These are phyloP conservation scores for Exophiala aquamarina DNA, from an alignment of 2,329 filamentous ascomycete species.

Conservation along the genomic window DNA sequence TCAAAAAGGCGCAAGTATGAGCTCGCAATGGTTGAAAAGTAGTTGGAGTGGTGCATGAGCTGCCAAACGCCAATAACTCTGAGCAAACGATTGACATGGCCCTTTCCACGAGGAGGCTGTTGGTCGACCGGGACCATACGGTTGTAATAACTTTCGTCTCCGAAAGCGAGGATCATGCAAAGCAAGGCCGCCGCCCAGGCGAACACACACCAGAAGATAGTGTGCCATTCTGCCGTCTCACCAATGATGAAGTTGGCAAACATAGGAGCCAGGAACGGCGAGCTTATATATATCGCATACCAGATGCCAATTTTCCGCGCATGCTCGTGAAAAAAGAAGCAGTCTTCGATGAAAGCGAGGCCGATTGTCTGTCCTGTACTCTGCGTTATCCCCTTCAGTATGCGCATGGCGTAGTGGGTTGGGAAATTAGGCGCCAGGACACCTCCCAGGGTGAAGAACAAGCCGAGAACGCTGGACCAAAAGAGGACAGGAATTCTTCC, in stretches of 20 bases:
- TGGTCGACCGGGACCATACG: constrained; percentile 20
- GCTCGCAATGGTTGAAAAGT: constrained; percentile 30
- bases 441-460: constrained; percentile 38
- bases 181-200: constrained; percentile 29
- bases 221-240: constrained; percentile 33
- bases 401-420: constrained; percentile 41
- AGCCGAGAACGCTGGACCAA: constrained; percentile 33
- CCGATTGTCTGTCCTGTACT: constrained; percentile 40
- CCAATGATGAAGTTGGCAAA: constrained; percentile 36
- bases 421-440: constrained; percentile 35
- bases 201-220: constrained; percentile 35
- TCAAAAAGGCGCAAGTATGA: constrained; percentile 32
- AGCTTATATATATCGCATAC: constrained; percentile 34
- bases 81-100: constrained; percentile 7
- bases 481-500: constrained; percentile 46
- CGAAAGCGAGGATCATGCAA: constrained; percentile 8
- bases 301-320: constrained; percentile 41
- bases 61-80: constrained; percentile 30
- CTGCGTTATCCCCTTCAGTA: constrained; percentile 44
- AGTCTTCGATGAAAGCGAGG: constrained; percentile 43
- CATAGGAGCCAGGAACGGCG: constrained; percentile 25
- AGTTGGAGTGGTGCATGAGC: constrained; percentile 13
- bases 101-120: constrained; percentile 22
- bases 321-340: constrained; percentile 42
- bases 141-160: constrained; percentile 40